These are phyloP conservation scores for Jatropha multifida DNA, from an alignment of 441 rosid species.

Conservation along the genomic window DNA sequence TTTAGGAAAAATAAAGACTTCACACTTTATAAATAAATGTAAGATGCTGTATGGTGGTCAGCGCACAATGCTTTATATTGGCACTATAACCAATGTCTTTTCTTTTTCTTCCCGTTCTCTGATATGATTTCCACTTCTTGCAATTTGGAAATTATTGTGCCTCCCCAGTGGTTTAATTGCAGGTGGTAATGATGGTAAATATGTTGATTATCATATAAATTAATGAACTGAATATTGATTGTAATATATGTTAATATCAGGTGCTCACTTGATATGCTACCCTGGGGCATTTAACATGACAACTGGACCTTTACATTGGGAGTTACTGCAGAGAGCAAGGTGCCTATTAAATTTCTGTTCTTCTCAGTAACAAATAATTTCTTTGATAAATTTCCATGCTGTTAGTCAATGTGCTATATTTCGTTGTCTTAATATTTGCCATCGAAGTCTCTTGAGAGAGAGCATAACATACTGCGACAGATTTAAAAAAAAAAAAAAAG, in stretches of 20 bases:
- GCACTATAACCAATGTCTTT: not conserved
- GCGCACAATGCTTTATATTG: not conserved
- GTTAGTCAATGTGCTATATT: not conserved
- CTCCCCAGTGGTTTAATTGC: not conserved
- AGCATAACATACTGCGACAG: not conserved
- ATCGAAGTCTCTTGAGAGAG: not conserved
- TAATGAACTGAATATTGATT: constrained; percentile 20
- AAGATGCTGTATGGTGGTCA: too few species aligned
- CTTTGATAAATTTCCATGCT: not conserved
- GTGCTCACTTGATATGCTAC: constrained; percentile 95
- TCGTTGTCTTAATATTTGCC: not conserved
- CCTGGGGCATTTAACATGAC: constrained; percentile 99
- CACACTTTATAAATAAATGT: too few species aligned
- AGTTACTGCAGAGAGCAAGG: constrained; percentile 93
- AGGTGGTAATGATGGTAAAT: not conserved
- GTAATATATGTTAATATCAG: constrained; percentile 39
- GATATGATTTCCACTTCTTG: not conserved
- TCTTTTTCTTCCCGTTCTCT: not conserved
- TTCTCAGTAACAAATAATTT: not conserved
- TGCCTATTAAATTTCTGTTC: constrained; percentile 27
- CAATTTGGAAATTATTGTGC: not conserved
- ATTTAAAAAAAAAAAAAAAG: not conserved
- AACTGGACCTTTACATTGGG: constrained; percentile 98
- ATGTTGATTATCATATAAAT: not conserved
- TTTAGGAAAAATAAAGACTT: too few species aligned